Percentiles rank a stretch among this genome's conserved stretches.
Evolutionary conservation across 2,329 filamentous ascomycete species (phyloP).

Genomic region (Arthrobotrys megalospora): DNA sequence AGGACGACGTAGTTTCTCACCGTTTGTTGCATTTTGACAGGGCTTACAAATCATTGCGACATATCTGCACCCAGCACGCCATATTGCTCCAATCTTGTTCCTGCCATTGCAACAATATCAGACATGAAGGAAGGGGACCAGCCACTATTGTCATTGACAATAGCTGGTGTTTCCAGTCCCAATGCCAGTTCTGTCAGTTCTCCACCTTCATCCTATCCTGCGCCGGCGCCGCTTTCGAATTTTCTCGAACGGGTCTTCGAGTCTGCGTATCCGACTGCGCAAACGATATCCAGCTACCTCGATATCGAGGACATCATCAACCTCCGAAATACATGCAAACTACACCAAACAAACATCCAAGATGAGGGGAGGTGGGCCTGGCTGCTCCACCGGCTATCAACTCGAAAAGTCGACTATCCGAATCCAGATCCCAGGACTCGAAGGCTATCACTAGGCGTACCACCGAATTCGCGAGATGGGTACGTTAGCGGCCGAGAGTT

Average conservation of each 20-base stretch:
- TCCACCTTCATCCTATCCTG: constrained; percentile 37
- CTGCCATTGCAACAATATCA: constrained; percentile 29
- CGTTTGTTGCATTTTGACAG: constrained; percentile 41
- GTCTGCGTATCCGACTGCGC: constrained; percentile 44
- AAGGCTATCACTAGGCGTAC: constrained; percentile 32
- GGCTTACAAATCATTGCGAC: constrained; percentile 61
- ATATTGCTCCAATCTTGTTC: constrained; percentile 47
- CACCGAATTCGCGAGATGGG: constrained; percentile 34
- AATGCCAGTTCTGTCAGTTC: constrained; percentile 38
- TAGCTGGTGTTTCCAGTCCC: constrained; percentile 46
- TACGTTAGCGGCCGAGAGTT: constrained; percentile 45
- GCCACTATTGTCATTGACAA: constrained; percentile 47
- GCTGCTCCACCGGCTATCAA: constrained; percentile 47
- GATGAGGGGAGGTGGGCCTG: constrained; percentile 50
- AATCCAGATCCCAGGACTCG: constrained; percentile 25
- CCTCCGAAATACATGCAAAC: constrained; percentile 43
- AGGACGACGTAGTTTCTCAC: constrained; percentile 23
- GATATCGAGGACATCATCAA: constrained; percentile 58
- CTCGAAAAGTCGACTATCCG: constrained; percentile 40
- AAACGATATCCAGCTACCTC: constrained; percentile 50
- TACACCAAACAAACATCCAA: constrained; percentile 40
- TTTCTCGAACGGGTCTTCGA: constrained; percentile 54
- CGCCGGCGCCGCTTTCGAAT: constrained; percentile 26
- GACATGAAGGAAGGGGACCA: constrained; percentile 45
- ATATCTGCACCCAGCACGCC: constrained; percentile 59